These are phyloP conservation scores for Apophysomyces ossiformis DNA, from an alignment of 371 early-diverging fungal species.

Conservation along the genomic window DNA sequence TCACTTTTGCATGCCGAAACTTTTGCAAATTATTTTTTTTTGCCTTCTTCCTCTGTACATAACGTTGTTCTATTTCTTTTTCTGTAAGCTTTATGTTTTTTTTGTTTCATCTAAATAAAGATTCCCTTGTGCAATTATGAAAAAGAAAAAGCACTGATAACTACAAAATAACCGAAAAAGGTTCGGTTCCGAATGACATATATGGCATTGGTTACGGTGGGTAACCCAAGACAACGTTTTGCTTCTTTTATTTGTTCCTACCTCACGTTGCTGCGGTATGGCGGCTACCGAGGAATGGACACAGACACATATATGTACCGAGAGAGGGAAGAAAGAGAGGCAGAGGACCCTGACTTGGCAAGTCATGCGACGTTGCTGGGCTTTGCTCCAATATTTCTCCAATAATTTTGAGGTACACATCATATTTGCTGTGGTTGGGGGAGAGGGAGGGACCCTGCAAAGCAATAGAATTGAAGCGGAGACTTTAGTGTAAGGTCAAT, in stretches of 20 bases:
- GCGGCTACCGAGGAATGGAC: no score
- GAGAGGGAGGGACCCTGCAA: background rate
- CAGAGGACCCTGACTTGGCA: background rate
- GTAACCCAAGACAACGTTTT: no score
- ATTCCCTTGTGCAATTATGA: constrained; percentile 5
- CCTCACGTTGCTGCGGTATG: no score
- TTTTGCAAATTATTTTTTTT: no score
- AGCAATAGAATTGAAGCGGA: background rate
- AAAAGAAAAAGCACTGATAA: background rate
- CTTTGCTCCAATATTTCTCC: background rate
- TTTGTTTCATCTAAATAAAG: background rate
- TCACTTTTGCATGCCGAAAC: no score
- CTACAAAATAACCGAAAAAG: background rate
- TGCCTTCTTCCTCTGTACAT: no score
- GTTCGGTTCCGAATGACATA: background rate
- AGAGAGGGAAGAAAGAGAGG: background rate
- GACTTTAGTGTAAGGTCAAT: no score
- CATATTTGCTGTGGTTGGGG: no score
- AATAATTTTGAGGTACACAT: background rate
- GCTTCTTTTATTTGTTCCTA: no score
- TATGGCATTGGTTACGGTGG: background rate
- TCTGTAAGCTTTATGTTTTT: constrained; percentile 7
- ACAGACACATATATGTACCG: background rate
- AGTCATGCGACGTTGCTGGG: background rate
- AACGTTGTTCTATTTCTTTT: no score